A percentile compares a stretch with the other conserved stretches of the same genome.
phyloP scores from a whole-genome alignment of 2,329 filamentous ascomycete genomes.

The Exophiala spinifera region DNA sequence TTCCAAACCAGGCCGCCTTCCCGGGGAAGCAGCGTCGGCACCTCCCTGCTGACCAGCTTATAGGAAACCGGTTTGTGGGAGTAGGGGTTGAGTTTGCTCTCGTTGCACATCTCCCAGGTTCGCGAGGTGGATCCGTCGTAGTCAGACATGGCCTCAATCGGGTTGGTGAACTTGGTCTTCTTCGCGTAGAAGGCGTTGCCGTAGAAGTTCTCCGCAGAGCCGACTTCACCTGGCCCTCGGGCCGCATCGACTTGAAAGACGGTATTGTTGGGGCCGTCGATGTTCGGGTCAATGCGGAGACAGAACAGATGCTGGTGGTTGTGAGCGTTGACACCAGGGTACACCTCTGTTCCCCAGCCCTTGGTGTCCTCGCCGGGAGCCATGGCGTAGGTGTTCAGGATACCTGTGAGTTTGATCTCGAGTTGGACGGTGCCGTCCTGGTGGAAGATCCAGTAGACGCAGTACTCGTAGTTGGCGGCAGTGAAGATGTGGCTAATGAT shows the following conservation, averaged over 20 bases:
- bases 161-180: slow-evolving; percentile 73
- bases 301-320: slow-evolving; percentile 97
- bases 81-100: slow-evolving; percentile 77
- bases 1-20: slow-evolving; percentile 82
- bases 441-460: slow-evolving; percentile 83
- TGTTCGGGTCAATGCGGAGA: slow-evolving; percentile 78
- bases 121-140: slow-evolving; percentile 76
- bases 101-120: slow-evolving; percentile 89
- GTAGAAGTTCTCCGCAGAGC: slow-evolving; percentile 77
- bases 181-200: slow-evolving; percentile 88
- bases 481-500: slow-evolving; percentile 91
- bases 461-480: slow-evolving; percentile 94
- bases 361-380: slow-evolving; percentile 74
- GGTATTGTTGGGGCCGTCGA: slow-evolving; percentile 82
- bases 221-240: slow-evolving; percentile 68
- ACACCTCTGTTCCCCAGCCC: slow-evolving; percentile 89
- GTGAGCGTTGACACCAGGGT: slow-evolving; percentile 86
- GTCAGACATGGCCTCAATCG: slow-evolving; percentile 67
- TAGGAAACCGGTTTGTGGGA: slow-evolving; percentile 82
- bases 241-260: slow-evolving; percentile 79
- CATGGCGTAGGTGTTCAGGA: slow-evolving; percentile 87
- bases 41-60: slow-evolving; percentile 85
- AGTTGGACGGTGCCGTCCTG: slow-evolving; percentile 90
- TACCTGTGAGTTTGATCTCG: slow-evolving; percentile 87
- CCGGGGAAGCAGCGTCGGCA: slow-evolving; percentile 74